Evolutionary conservation across 352 stramenopile species (phyloP).

Genomic region (Phytophthora podocarpi): DNA sequence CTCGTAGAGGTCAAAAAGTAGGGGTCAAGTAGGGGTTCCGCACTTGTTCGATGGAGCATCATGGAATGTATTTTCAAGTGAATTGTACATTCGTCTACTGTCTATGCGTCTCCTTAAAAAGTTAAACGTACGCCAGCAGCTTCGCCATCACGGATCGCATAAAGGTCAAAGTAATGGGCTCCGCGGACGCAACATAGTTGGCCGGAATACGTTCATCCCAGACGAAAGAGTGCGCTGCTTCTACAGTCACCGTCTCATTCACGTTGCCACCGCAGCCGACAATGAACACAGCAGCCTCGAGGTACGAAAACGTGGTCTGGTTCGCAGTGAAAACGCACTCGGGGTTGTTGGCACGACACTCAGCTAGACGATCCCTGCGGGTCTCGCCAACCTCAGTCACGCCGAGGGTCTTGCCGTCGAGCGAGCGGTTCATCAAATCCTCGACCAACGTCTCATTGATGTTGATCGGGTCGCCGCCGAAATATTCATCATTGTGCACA

Average conservation of each 20-base stretch:
- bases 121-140: constrained; percentile 21
- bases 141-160: constrained; percentile 32
- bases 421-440: constrained; percentile 22
- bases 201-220: constrained; percentile 42
- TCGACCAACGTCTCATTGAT: constrained; percentile 26
- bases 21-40: background rate
- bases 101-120: background rate
- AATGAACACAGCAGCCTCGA: constrained; percentile 37
- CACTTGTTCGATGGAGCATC: background rate
- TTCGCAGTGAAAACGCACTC: constrained; percentile 30
- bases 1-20: background rate
- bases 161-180: constrained; percentile 25
- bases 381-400: constrained; percentile 22
- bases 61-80: background rate
- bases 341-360: constrained; percentile 37
- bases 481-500: constrained; percentile 33
- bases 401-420: constrained; percentile 20
- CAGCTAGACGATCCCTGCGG: constrained; percentile 27
- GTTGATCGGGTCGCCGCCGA: constrained; percentile 27
- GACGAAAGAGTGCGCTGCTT: constrained; percentile 36
- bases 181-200: constrained; percentile 25
- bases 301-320: constrained; percentile 27
- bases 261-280: constrained; percentile 34
- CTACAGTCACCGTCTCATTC: constrained; percentile 35
- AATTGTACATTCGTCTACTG: background rate